These are phyloP conservation scores for Penicillium cataractarum DNA, from an alignment of 495 filamentous ascomycete genomes.

Conservation along the genomic window DNA sequence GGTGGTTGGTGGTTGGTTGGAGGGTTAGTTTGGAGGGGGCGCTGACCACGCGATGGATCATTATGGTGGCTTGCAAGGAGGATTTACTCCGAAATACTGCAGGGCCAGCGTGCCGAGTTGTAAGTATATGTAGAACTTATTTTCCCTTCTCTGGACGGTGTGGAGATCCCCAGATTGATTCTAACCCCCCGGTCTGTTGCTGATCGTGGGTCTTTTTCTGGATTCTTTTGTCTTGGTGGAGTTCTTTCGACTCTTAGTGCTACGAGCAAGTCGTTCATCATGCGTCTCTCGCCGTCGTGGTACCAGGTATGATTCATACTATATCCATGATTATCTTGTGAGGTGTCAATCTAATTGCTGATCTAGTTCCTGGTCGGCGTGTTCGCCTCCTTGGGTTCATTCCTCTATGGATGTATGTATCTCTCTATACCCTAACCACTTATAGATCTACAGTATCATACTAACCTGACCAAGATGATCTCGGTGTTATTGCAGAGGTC, in stretches of 20 bases:
- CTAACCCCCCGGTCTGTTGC: background rate
- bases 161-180: conserved; percentile 30
- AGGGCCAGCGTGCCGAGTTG: background rate
- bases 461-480: conserved; percentile 37
- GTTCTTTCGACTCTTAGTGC: background rate
- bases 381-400: conserved; percentile 64
- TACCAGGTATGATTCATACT: conserved; percentile 51
- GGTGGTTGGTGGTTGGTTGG: background rate
- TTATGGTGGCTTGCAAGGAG: conserved; percentile 12
- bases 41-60: conserved; percentile 10
- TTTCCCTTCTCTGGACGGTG: conserved; percentile 7
- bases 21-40: background rate
- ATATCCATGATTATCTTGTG: background rate
- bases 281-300: conserved; percentile 58
- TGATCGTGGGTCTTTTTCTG: conserved; percentile 11
- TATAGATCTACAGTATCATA: conserved; percentile 10
- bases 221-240: background rate
- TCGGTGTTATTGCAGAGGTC: conserved; percentile 65
- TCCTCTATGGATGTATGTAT: conserved; percentile 58
- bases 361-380: conserved; percentile 62
- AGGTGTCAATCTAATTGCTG: conserved; percentile 16
- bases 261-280: conserved; percentile 25
- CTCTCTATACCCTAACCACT: background rate
- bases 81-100: conserved; percentile 6
- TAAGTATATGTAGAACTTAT: conserved; percentile 4